Evolutionary conservation across 116 monocot genomes (phyloP), one percentile per base, ranked within the genome.

Genomic region (Trichopus zeylanicus): DNA sequence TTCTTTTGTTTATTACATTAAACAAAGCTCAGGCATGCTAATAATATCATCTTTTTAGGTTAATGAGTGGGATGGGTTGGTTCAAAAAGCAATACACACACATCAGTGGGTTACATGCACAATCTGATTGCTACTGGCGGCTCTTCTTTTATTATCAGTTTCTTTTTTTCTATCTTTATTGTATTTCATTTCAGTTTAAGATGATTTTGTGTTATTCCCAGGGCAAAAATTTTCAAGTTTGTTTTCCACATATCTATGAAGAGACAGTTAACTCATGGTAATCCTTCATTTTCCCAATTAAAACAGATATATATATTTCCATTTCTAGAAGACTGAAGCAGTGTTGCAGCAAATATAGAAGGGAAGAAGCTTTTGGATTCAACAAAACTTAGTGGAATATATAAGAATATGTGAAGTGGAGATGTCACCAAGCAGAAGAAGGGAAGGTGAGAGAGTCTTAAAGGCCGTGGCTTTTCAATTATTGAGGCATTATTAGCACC

Each of bases 11-110:
- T 67, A 71, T 31, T 53, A 46, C 22, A 11, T 53, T 23, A 48
- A 34, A 22, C 18, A 31, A 29, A 34, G 4, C 67, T 31, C 49
- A 46, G 46, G 46, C 31, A 37, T 23, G 2, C 60, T 24, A 51
- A 62, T 49, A 51, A 57, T 38, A 21, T 24, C 66, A 55, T 27
- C 67, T 58, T 49, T 76, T 77, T 72, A 48, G 70, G 29, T 23
- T 26, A 62, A 75, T 75, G 75, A 76, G 70, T 76, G n/a, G 75
- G 63, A 21, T 42, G 59, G 25, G 56, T 48, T 63, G 21, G 61
- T 48, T 63, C 21, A 70, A 55, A 63, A 59, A 39, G 59, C 49
- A 57, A 42, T 34, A 39, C 49, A 18, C 48, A 26, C 30, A 52
- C 34, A 42, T 56, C 27, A 4, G 37, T 51, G 15, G 34, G 27